phyloP scores from a whole-genome alignment of 2,329 filamentous ascomycete species.

The Trichoderma citrinoviride region DNA sequence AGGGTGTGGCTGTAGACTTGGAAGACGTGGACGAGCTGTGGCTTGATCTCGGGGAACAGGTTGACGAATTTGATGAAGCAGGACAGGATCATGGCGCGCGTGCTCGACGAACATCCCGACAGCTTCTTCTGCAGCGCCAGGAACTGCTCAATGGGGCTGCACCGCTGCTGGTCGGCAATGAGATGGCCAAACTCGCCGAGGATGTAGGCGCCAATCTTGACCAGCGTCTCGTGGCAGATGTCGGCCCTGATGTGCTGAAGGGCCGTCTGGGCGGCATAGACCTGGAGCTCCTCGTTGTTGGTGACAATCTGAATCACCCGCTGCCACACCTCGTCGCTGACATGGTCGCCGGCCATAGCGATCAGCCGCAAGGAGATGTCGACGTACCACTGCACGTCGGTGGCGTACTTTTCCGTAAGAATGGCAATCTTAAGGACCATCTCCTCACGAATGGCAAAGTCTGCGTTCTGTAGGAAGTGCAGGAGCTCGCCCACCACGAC shows the following conservation, averaged over 20 bases:
- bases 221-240: constrained; percentile 92
- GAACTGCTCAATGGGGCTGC: constrained; percentile 96
- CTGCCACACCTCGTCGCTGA: constrained; percentile 99
- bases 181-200: constrained; percentile 96
- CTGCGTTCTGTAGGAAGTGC: constrained; percentile 91
- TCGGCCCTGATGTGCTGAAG: constrained; percentile 89
- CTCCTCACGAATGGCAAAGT: constrained; percentile 96
- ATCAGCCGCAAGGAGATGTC: constrained; percentile 94
- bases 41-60: constrained; percentile 96
- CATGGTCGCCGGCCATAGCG: constrained; percentile 95
- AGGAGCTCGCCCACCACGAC: constrained; percentile 91
- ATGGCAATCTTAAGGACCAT: constrained; percentile 99
- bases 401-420: constrained; percentile 96
- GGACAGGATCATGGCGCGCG: constrained; percentile 89
- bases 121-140: constrained; percentile 89
- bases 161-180: constrained; percentile 86
- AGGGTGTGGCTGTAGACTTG: constrained; percentile 89
- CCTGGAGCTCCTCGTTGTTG: constrained; percentile 97
- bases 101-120: constrained; percentile 81
- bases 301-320: constrained; percentile 98
- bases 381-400: constrained; percentile 98
- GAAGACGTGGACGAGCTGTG: constrained; percentile 87
- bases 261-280: constrained; percentile 92
- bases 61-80: constrained; percentile 98
- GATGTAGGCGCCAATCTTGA: constrained; percentile 96